Base-by-base conservation (phyloP, 495 filamentous ascomycete species). In the Trichoderma parareesei region DNA sequence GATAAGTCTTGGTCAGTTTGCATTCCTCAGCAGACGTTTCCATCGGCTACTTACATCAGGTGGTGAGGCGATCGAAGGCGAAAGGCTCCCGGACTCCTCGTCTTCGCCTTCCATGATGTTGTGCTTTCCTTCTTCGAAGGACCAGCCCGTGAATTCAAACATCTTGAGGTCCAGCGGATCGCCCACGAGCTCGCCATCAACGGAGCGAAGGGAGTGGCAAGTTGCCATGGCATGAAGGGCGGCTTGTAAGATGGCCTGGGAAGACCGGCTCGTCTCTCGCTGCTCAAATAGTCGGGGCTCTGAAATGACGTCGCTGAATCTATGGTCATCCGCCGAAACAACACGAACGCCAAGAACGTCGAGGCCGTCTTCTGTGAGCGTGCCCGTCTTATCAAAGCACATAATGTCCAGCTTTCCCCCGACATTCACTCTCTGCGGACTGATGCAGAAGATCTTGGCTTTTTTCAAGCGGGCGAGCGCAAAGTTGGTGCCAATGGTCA, bases 361-460 rank as follows among this genome's bases (percentile, higher is more conserved):
- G 59, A 99, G 79, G 0, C 95, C 95, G 73, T 99, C 95, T 75
- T 98, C 95, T 2, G 95, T 99, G 33, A 99, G 79, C 14, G 95
- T 99, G 20, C 95, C 95, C 3, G 95, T 99, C 73, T 99, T 99
- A 75, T 99, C 95, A 68, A 99, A 99, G 76, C 94, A 98, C 70
- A 99, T 86, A 40, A 97, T 81, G 75, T 99, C 94, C 7, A 99
- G 78, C 72, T 97, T 98, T 6, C 95, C 95, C 16, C 90, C 93
- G 37, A 99, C 90, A 70, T 98, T 98, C 48, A 99, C 93, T 67
- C 87, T 85, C 71, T 99, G 95, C 1, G 95, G 95, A 69, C 92
- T 97, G 66, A 97, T 99, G 73, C 95, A 99, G 69, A 95, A 99
- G 55, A 99, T 97, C 37, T 89, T 80, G 69, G 94, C 91, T 65